Evolutionary conservation across 2,329 filamentous ascomycete species (phyloP).

Genomic region (Huntiella moniliformis): DNA sequence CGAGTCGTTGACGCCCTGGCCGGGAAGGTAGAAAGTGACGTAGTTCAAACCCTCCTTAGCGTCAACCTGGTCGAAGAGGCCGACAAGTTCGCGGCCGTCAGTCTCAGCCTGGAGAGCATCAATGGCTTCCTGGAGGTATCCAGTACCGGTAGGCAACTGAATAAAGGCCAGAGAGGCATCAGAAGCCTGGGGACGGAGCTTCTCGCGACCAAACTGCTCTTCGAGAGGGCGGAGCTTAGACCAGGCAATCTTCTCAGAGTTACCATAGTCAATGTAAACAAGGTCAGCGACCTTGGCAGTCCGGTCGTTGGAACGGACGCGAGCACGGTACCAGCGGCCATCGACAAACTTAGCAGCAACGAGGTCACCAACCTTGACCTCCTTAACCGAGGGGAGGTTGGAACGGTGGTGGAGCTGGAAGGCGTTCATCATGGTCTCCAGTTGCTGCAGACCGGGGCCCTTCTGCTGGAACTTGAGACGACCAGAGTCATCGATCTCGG

Average conservation of each 20-base stretch:
- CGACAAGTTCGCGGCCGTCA: conserved; percentile 61
- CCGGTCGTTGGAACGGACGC: conserved; percentile 81
- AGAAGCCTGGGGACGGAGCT: conserved; percentile 69
- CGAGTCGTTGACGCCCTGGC: conserved; percentile 50
- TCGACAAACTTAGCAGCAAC: conserved; percentile 88
- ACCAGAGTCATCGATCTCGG: conserved; percentile 66
- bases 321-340: conserved; percentile 84
- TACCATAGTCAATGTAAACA: conserved; percentile 90
- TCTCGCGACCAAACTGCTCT: conserved; percentile 58
- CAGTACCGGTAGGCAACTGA: conserved; percentile 62
- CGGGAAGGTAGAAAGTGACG: conserved; percentile 73
- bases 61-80: conserved; percentile 73
- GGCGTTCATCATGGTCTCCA: conserved; percentile 74
- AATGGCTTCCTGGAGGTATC: conserved; percentile 71
- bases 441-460: conserved; percentile 63
- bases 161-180: conserved; percentile 78
- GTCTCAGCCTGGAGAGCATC: conserved; percentile 57
- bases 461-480: conserved; percentile 84
- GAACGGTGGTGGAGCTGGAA: conserved; percentile 85
- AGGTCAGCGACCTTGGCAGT: conserved; percentile 77
- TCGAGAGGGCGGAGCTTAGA: conserved; percentile 62
- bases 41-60: conserved; percentile 62
- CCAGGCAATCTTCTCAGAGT: conserved; percentile 80
- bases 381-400: conserved; percentile 57
- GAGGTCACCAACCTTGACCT: conserved; percentile 78